Percentiles rank a stretch among this genome's conserved stretches.
These are phyloP conservation scores for Backusella psychrophila DNA, from an alignment of 192 early-diverging fungal species.

Conservation along the genomic window DNA sequence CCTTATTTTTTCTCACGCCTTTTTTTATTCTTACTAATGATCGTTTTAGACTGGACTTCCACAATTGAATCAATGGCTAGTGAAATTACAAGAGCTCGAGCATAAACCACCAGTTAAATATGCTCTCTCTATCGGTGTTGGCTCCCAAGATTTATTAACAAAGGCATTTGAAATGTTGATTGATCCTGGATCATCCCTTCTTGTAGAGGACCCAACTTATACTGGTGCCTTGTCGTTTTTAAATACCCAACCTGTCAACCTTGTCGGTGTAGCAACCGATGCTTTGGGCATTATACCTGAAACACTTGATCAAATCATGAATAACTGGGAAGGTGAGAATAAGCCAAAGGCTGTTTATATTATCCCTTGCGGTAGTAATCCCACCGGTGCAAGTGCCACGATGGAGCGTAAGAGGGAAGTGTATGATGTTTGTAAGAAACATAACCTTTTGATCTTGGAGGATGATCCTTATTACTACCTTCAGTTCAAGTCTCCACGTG, in stretches of 20 bases:
- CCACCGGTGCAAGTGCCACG: conserved; percentile 82
- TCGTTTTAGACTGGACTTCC: conserved; percentile 45
- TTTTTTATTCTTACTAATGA: background rate
- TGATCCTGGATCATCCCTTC: conserved; percentile 41
- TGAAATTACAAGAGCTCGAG: conserved; percentile 42
- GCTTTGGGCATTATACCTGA: conserved; percentile 60
- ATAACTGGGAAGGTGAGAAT: conserved; percentile 36
- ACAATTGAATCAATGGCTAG: conserved; percentile 43
- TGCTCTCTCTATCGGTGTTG: conserved; percentile 43
- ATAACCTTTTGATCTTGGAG: conserved; percentile 85
- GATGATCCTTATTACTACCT: conserved; percentile 97
- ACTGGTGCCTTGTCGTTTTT: conserved; percentile 47
- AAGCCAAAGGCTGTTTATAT: conserved; percentile 60
- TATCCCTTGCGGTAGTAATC: conserved; percentile 88
- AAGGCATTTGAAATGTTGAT: conserved; percentile 58
- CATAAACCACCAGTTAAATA: conserved; percentile 46
- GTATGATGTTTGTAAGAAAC: conserved; percentile 72
- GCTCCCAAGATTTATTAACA: conserved; percentile 55
- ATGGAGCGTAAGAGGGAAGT: conserved; percentile 73
- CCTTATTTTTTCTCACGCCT: background rate
- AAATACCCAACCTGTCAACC: conserved; percentile 41
- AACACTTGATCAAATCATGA: conserved; percentile 47
- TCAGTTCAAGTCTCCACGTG: conserved; percentile 51
- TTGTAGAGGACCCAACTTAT: conserved; percentile 54
- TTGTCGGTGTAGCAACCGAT: conserved; percentile 46